Evolutionary conservation across 1,139 yeast species (phyloP).

Genomic region (Kodamaea arcana): DNA sequence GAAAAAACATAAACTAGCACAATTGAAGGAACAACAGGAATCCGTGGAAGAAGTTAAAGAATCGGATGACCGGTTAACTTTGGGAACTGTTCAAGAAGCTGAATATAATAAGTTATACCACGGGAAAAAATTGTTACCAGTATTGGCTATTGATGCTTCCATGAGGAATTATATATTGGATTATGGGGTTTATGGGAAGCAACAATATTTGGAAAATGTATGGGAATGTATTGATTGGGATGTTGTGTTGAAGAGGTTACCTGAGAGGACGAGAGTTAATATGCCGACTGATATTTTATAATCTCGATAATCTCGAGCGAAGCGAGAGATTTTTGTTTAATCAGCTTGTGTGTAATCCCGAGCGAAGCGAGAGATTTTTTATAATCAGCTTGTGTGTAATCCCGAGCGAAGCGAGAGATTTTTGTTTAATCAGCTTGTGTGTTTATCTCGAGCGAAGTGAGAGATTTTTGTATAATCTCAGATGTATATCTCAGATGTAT

Average conservation of each 20-base stretch:
- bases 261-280: slow-evolving; percentile 32
- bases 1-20: slow-evolving; percentile 22
- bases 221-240: slow-evolving; percentile 77
- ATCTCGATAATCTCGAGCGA: no score
- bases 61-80: slow-evolving; percentile 18
- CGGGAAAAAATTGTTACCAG: slow-evolving; percentile 51
- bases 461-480: no score
- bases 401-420: no score
- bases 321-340: no score
- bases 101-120: slow-evolving; percentile 34
- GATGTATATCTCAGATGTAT: no score
- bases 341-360: no score
- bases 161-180: slow-evolving; percentile 66
- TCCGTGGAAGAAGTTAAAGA: slow-evolving; percentile 9
- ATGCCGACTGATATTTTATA: slow-evolving; percentile 7
- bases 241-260: slow-evolving; percentile 55
- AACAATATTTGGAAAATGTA: slow-evolving; percentile 57
- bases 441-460: no score
- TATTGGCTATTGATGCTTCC: slow-evolving; percentile 66
- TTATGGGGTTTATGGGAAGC: slow-evolving; percentile 75
- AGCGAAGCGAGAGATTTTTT: no score
- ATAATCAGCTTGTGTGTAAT: no score
- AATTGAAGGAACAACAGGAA: slow-evolving; percentile 15
- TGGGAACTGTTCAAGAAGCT: slow-evolving; percentile 44
- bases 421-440: no score